Evolutionary conservation across 257 asterid genomes (phyloP).

Genomic region (Jasminum sambac): DNA sequence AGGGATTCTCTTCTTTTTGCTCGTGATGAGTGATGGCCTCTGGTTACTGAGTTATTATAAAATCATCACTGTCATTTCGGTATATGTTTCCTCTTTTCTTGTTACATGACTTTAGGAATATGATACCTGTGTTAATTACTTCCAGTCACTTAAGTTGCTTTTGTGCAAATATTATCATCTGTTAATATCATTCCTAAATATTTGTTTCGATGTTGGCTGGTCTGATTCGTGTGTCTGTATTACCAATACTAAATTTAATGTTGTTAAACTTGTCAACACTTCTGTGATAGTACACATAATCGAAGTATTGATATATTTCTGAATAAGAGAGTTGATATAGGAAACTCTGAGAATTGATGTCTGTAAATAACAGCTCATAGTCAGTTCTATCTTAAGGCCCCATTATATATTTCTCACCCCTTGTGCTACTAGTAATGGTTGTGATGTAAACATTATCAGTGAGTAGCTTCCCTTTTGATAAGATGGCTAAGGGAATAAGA

Average conservation of each 20-base stretch:
- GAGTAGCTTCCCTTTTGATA: background rate
- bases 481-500: background rate
- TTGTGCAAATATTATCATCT: background rate
- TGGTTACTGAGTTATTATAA: background rate
- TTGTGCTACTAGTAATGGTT: background rate
- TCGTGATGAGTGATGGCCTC: background rate
- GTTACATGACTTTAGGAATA: background rate
- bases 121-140: background rate
- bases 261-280: background rate
- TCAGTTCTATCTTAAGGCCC: background rate
- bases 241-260: background rate
- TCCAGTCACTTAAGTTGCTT: background rate
- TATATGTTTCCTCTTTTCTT: background rate
- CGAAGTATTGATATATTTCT: background rate
- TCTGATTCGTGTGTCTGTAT: background rate
- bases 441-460: background rate
- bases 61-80: background rate
- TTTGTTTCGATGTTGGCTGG: background rate
- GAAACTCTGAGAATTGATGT: background rate
- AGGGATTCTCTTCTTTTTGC: background rate
- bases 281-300: background rate
- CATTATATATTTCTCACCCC: background rate
- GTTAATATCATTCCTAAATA: background rate
- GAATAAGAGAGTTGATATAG: background rate
- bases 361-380: background rate